phyloP scores from a whole-genome alignment of 1,284 basidiomycete genomes.

The Ceratobasidium sp. region DNA sequence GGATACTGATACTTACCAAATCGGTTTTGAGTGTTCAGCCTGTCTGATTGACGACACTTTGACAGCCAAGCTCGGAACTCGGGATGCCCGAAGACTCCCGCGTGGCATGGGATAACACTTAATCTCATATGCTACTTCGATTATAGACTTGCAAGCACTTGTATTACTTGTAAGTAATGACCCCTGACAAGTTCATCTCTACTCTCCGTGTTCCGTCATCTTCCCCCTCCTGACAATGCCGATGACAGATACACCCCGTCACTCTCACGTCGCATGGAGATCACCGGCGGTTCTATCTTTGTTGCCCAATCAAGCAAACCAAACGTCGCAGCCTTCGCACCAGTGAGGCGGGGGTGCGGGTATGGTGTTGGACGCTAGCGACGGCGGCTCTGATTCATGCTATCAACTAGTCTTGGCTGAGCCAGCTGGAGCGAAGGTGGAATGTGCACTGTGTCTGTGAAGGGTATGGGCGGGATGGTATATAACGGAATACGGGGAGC shows the following conservation, averaged over 20 bases:
- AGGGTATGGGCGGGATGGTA: neutral
- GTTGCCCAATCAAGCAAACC: neutral
- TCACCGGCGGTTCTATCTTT: slow-evolving; percentile 16
- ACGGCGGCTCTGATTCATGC: neutral
- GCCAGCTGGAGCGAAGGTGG: neutral
- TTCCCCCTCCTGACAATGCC: neutral
- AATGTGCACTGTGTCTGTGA: neutral
- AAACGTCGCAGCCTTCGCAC: neutral
- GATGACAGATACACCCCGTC: neutral
- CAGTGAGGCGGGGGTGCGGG: neutral
- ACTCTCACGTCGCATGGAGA: too few species aligned
- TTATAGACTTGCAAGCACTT: too few species aligned
- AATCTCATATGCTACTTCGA: neutral
- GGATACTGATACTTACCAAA: too few species aligned
- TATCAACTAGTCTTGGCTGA: neutral
- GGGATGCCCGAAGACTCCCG: too few species aligned
- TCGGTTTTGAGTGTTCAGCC: too few species aligned
- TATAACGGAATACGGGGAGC: neutral
- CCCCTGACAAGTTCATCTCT: neutral
- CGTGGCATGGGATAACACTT: neutral
- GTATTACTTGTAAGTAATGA: neutral
- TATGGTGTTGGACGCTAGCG: neutral
- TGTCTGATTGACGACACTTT: too few species aligned
- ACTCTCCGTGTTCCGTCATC: neutral
- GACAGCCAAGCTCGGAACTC: neutral